These are phyloP conservation scores for Schizosaccharomyces cryophilus DNA, from an alignment of 805 yeast genomes.

Conservation along the genomic window DNA sequence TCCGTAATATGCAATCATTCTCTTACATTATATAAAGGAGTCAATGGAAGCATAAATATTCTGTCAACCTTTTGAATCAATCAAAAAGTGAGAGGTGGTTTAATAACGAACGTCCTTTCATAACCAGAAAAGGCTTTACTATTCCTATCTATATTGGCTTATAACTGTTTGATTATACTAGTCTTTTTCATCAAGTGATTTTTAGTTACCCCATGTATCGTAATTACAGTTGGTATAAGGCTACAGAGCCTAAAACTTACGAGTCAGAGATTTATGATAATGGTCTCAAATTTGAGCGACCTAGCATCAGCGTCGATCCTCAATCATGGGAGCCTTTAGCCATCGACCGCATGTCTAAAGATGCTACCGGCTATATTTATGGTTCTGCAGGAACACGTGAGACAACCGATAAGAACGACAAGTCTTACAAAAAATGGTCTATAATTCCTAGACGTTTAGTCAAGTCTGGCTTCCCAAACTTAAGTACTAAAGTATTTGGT, in stretches of 20 bases:
- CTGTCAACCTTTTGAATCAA: too few relatives aligned
- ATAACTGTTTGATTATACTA: too few relatives aligned
- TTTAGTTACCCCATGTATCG: background rate
- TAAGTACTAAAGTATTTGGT: slow-evolving; percentile 9
- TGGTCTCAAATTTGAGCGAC: background rate
- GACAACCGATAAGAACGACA: slow-evolving; percentile 5
- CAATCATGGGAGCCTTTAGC: background rate
- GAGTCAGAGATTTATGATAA: background rate
- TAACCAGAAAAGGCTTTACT: too few relatives aligned
- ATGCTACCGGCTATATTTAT: background rate
- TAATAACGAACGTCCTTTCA: too few relatives aligned
- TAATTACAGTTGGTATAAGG: background rate
- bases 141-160: too few relatives aligned
- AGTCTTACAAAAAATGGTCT: slow-evolving; percentile 5
- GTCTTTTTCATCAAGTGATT: too few relatives aligned
- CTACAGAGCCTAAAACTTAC: background rate
- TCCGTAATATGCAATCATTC: too few relatives aligned
- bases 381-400: slow-evolving; percentile 4
- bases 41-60: too few relatives aligned
- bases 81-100: too few relatives aligned
- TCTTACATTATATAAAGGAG: too few relatives aligned
- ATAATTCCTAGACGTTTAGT: slow-evolving; percentile 6
- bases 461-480: slow-evolving; percentile 5
- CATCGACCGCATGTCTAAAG: background rate
- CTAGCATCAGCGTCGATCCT: background rate